Evolutionary conservation across 2,329 filamentous ascomycete genomes (phyloP), one percentile per base, ranked within the genome.

Genomic region (Cercospora sp.): DNA sequence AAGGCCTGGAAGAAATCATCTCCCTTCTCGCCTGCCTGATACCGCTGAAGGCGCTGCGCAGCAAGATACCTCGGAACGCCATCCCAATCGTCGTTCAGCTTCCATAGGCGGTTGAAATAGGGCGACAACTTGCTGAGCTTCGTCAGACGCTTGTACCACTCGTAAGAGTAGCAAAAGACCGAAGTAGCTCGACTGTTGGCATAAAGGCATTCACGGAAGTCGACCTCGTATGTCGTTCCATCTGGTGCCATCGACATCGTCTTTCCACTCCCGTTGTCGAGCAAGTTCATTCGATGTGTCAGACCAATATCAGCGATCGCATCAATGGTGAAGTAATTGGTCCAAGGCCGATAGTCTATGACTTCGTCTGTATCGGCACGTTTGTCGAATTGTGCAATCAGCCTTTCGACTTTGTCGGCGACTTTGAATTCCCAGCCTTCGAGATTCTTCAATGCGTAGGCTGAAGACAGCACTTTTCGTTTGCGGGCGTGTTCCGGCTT

Each of bases 1-100:
- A 88, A 74, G 0, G 81, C 80, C 63, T 83, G 79, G 78, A 89
- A 88, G 76, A 89, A 88, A 71, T 89, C 87, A 55, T 86, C 83
- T 0, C 88, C 79, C 68, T 84, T 84, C 75, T 88, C 86, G 26
- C 86, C 86, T 0, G 77, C 78, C 23, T 81, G 74, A 70, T 86
- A 84, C 3, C 84, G 78, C 65, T 80, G 72, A 18, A 85, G 73
- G 0, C 84, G 80, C 45, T 82, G 73, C 1, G 77, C 80, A 0
- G 83, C 79, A 1, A 82, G 82, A 53, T 83, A 81, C 62, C 80
- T 79, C 1, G 84, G 82, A 63, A 87, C 82, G n/a, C 80, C 82
- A 16, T 85, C 76, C 77, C 77, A 77, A 51, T 79, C 78, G 40
- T 81, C 75, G 69, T 80, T 81, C 12, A 80, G 76, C 58, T 81